Evolutionary conservation across 495 filamentous ascomycete species (phyloP), one percentile per base, ranked within the genome.

Genomic region (Talaromyces wortmannii): DNA sequence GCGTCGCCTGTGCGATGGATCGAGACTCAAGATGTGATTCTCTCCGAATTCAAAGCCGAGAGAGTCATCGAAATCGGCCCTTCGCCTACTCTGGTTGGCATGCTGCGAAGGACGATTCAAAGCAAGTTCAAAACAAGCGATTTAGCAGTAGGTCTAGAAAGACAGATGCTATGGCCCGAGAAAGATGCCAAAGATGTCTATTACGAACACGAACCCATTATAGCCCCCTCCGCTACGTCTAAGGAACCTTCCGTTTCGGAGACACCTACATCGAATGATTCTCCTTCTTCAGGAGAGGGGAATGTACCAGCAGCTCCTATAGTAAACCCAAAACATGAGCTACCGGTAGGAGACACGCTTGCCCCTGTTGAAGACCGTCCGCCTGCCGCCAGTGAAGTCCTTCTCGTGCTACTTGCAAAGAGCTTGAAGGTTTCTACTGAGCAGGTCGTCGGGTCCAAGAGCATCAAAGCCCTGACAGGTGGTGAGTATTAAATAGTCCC

Each of bases 261-360:
- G 10, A 73, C 82, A 32, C 78, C 86, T 13, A 64, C 82, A 31
- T 73, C 85, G 42, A 69, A 87, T 30, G 36, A 23, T 23, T 23
- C 23, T 23, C 23, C 23, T 23, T 23, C 23, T 23, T 23, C 23
- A 23, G 23, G 2, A 2, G 23, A 23, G 4, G 23, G 1, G 23
- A 23, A 23, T 23, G 4, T 23, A 23, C 23, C 23, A 4, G 23
- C 4, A 23, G 23, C 23, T 23, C 23, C 23, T 11, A 48, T 7
- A 29, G 17, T 18, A 29, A 30, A 18, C 7, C 7, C 46, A 48
- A 13, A 6, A 30, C 46, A 3, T 12, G 2, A 5, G 76, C 88
- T 13, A 85, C 83, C 66, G 82, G 89, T 36, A 92, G 92, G 13
- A 92, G 94, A 13, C 92, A 88, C 57, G 84, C 36, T 40, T 13